Conservation (phyloP, 148 eudicot genomes). For the Diospyros lotus region DNA sequence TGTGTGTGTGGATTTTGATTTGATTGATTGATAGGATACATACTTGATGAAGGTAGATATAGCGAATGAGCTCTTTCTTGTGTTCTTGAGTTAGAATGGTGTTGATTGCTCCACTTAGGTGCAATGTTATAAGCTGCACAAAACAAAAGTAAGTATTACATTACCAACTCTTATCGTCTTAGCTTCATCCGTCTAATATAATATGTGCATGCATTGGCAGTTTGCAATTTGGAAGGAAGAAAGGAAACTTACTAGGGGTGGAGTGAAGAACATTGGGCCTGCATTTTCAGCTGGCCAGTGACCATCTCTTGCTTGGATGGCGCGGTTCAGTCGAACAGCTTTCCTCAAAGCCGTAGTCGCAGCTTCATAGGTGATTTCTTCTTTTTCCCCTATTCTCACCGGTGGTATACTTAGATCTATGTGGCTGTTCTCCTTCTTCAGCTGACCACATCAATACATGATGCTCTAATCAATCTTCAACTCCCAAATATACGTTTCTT, state of each 20-base stretch:
- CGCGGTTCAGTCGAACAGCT: slow-evolving; percentile 28
- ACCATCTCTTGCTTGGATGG: slow-evolving; percentile 33
- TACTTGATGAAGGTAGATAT: slow-evolving; percentile 28
- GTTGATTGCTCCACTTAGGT: slow-evolving; percentile 32
- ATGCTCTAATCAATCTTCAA: no score
- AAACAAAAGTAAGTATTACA: no score
- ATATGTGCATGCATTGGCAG: no score
- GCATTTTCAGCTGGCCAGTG: slow-evolving; percentile 39
- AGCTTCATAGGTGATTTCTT: slow-evolving; percentile 18
- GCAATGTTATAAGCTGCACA: slow-evolving; percentile 24
- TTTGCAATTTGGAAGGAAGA: no score
- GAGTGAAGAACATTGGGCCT: slow-evolving; percentile 31
- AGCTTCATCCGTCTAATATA: no score
- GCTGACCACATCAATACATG: slow-evolving; percentile 6
- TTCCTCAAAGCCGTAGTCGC: slow-evolving; percentile 24
- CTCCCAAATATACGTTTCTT: no score
- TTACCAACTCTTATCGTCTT: no score
- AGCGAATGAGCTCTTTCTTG: slow-evolving; percentile 31
- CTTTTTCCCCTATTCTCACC: slow-evolving; percentile 19
- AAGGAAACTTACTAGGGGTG: slow-evolving; percentile 23
- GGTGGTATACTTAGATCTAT: slow-evolving; percentile 24
- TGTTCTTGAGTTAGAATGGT: slow-evolving; percentile 23
- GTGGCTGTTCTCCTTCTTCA: slow-evolving; percentile 20
- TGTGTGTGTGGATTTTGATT: no score
- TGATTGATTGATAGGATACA: not conserved